phyloP scores from a whole-genome alignment of 805 yeast species.

The Blastobotrys peoriensis region DNA sequence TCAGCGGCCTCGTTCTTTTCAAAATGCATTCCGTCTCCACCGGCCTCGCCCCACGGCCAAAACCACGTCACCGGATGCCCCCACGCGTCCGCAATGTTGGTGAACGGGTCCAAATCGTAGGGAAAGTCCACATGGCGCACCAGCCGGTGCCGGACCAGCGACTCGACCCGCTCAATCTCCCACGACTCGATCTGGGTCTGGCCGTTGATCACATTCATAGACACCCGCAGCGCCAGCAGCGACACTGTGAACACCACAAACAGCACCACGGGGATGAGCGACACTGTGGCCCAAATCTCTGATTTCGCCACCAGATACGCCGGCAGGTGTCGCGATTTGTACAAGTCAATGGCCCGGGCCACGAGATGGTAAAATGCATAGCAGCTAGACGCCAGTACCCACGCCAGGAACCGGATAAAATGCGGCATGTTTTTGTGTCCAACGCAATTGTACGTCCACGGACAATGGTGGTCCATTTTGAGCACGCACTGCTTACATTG shows the following conservation, averaged over 20 bases:
- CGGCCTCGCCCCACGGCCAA: slow-evolving; percentile 63
- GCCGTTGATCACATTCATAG: slow-evolving; percentile 52
- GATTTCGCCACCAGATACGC: slow-evolving; percentile 45
- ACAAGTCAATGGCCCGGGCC: slow-evolving; percentile 39
- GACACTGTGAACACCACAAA: slow-evolving; percentile 59
- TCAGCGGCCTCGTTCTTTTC: slow-evolving; percentile 46
- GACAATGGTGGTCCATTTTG: slow-evolving; percentile 90
- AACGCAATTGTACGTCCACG: slow-evolving; percentile 91
- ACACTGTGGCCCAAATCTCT: slow-evolving; percentile 50
- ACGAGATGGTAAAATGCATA: slow-evolving; percentile 41
- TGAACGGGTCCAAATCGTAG: slow-evolving; percentile 61
- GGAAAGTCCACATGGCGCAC: slow-evolving; percentile 53
- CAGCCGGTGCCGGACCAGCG: slow-evolving; percentile 43
- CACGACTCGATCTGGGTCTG: slow-evolving; percentile 87
- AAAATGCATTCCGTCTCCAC: slow-evolving; percentile 54
- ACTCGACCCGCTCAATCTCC: slow-evolving; percentile 80
- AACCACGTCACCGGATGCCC: slow-evolving; percentile 63
- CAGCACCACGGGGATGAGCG: slow-evolving; percentile 48
- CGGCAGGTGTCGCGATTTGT: slow-evolving; percentile 34
- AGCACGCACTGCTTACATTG: slow-evolving; percentile 61
- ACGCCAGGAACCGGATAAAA: slow-evolving; percentile 65
- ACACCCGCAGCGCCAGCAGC: slow-evolving; percentile 55
- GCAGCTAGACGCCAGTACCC: slow-evolving; percentile 40
- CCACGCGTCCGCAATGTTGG: slow-evolving; percentile 46
- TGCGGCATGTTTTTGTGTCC: slow-evolving; percentile 75